A percentile compares a stretch with the other conserved stretches of the same genome.
These are phyloP conservation scores for Mucor racemosus DNA, from an alignment of 371 early-diverging fungal genomes.

Conservation along the genomic window DNA sequence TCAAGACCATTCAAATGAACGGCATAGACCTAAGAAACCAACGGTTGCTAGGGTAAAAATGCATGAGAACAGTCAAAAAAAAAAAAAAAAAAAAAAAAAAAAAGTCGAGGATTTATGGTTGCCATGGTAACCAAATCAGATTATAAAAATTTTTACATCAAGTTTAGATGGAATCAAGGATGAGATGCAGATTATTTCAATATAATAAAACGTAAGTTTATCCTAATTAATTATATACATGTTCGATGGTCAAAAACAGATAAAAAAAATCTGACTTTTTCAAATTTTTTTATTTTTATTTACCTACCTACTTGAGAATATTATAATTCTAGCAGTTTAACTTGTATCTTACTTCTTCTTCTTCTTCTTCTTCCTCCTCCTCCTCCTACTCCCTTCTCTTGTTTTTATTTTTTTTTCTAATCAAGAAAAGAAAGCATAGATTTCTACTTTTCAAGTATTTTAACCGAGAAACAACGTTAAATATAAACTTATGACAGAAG, in stretches of 20 bases:
- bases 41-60: too few relatives aligned
- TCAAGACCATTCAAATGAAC: not conserved
- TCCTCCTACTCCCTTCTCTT: not conserved
- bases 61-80: constrained; percentile 8
- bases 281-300: constrained; percentile 7
- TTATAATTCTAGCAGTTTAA: not conserved
- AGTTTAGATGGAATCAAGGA: too few relatives aligned
- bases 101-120: too few relatives aligned
- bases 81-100: not conserved
- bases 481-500: constrained; percentile 2
- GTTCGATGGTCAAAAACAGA: not conserved
- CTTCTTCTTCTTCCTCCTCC: too few relatives aligned
- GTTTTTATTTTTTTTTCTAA: not conserved
- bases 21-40: too few relatives aligned
- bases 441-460: not conserved
- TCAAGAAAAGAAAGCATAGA: not conserved
- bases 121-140: too few relatives aligned
- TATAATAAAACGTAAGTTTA: not conserved
- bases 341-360: too few relatives aligned
- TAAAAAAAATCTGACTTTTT: too few relatives aligned
- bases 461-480: constrained; percentile 3
- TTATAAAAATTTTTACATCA: too few relatives aligned
- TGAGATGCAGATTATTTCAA: too few relatives aligned
- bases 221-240: not conserved
- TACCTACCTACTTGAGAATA: constrained; percentile 3